Evolutionary conservation across 2,329 filamentous ascomycete species (phyloP), one percentile per base, ranked within the genome.

Genomic region (Conoideocrella luteorostrata): DNA sequence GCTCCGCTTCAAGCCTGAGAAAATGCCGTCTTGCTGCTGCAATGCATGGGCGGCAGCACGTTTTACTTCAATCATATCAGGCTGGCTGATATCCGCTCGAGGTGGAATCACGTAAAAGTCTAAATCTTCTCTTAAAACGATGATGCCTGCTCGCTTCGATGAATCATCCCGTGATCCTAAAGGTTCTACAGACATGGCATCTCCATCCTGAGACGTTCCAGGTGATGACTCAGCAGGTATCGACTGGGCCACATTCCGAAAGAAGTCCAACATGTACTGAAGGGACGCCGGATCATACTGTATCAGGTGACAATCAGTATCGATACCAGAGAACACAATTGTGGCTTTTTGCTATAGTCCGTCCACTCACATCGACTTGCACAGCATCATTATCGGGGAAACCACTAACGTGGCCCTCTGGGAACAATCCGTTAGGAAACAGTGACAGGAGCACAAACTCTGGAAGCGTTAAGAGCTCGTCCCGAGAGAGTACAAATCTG

Each of bases 261-360:
- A 98, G 68, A 98, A 98, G 58, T 96, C 91, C 52, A 98, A 80
- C 93, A 98, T 98, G 70, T 97, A 98, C 68, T 97, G 89, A 44
- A 98, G 79, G 38, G 91, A 97, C 42, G 84, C 83, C 20, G 93
- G 91, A 66, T 98, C 93, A 70, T 97, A 98, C 93, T 98, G 70
- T 55, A 30, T 15, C 13, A 4, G 12, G 7, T 17, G 13, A 12
- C 6, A n/a, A 4, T 28, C 24, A 44, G 20, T 26, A 5, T 28
- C n/a, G 21, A 12, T 12, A 21, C 15, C 18, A 11, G 15, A 4
- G 21, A 20, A 9, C 12, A 12, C 18, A n/a, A n/a, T n/a, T 34
- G 11, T 34, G 30, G 21, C 13, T 30, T 13, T 15, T 12, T 36
- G 13, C n/a, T n/a, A n/a, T n/a, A n/a, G n/a, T n/a, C n/a, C n/a